Base-by-base conservation (phyloP, 192 early-diverging fungal genomes). In the Backusella macrospora region DNA sequence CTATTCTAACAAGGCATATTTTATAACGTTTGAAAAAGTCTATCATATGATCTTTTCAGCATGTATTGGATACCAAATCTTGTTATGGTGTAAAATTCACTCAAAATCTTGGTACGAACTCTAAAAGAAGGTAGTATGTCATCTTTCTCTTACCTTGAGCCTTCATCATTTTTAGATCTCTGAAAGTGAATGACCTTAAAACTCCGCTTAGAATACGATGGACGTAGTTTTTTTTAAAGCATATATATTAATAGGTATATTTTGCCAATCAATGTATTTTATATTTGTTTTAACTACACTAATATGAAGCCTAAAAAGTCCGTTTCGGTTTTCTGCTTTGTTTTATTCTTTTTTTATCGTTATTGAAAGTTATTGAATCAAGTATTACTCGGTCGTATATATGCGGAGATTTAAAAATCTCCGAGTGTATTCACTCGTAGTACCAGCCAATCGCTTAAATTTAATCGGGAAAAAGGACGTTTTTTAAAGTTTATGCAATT, bases 371-470 rank as follows among this genome's bases (percentile, higher is more conserved):
- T 26, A 3, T 59, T 12, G 21, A 23, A 59, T 59, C 8, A 12
- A 59, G 26, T 59, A 59, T 13, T 2, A 4, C 23, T 26, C 52
- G 52, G 52, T 23, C 52, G 26, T 59, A 59, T 59, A 12, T 10
- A 59, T 59, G 52, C 52, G 52, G 23, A 59, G 52, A 59, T 59
- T 59, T 59, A 59, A 26, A 59, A 59, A 23, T 59, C 52, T 26
- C 52, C 52, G 52, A 59, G 52, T 59, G 29, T 1, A 34, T 34
- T 34, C 29, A 2, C 29, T 34, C 29, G 29, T 34, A 1, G 26
- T 59, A 23, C 21, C 34, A 46, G 14, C 68, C 68, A 70, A 70
- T 70, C 68, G 68, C 47, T 49, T 45, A 70, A 70, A 70, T 70
- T 66, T 66, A 70, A 16, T 70, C 47, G 68, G 68, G 29, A 15